Evolutionary conservation across 768 basidiomycete genomes (phyloP).

Genomic region (Mycena albidolilacea): DNA sequence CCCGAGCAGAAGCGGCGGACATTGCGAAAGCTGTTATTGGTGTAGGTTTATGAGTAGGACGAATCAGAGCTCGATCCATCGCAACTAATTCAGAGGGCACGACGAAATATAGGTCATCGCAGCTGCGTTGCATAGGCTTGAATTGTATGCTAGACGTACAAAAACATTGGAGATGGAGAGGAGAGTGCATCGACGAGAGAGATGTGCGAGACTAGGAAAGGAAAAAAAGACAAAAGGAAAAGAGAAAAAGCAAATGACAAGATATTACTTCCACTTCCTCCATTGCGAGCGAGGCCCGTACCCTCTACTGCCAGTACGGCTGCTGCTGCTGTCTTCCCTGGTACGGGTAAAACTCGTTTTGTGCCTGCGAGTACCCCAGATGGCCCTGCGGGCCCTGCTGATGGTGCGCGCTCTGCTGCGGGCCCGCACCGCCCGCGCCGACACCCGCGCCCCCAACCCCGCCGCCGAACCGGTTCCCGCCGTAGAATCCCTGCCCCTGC

Average conservation of each 20-base stretch:
- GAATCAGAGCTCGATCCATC: no score
- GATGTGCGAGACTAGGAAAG: constrained; percentile 28
- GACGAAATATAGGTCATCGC: no score
- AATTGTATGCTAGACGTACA: constrained; percentile 42
- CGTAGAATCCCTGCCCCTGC: constrained; percentile 67
- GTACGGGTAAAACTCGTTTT: constrained; percentile 82
- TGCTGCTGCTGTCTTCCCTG: constrained; percentile 74
- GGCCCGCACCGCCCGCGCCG: constrained; percentile 54
- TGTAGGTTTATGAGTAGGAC: neutral
- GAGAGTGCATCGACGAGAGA: constrained; percentile 41
- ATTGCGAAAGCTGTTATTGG: constrained; percentile 29
- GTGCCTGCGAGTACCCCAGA: constrained; percentile 75
- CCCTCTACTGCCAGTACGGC: constrained; percentile 74
- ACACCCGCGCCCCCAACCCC: constrained; percentile 50
- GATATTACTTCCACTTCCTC: constrained; percentile 19
- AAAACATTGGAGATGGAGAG: constrained; percentile 40
- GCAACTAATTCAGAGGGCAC: no score
- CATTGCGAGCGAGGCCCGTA: constrained; percentile 45
- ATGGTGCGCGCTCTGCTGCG: constrained; percentile 60
- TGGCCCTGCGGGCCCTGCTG: constrained; percentile 68
- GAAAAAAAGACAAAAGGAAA: constrained; percentile 22
- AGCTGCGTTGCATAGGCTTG: constrained; percentile 15
- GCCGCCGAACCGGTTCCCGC: constrained; percentile 61
- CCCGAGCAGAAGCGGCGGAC: constrained; percentile 33
- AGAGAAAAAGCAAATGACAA: constrained; percentile 14